These are phyloP conservation scores for Sporisorium iseilematis-ciliati DNA, from an alignment of 1,284 basidiomycete species.

Conservation along the genomic window DNA sequence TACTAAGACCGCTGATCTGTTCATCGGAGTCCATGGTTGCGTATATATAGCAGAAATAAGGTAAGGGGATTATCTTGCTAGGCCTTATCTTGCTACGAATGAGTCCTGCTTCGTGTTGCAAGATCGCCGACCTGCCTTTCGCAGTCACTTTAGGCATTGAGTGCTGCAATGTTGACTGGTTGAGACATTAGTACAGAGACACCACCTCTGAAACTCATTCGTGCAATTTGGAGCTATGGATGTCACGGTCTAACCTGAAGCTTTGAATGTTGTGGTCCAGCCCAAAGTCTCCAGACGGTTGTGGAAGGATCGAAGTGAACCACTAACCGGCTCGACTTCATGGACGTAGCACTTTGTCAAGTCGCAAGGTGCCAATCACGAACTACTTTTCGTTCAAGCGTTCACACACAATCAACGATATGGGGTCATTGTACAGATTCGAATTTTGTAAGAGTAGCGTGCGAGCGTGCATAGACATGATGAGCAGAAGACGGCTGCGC, in stretches of 20 bases:
- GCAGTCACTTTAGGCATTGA: too few relatives aligned
- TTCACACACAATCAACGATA: background rate
- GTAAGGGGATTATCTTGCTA: too few relatives aligned
- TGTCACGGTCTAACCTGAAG: too few relatives aligned
- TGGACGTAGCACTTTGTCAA: background rate
- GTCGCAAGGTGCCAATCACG: background rate
- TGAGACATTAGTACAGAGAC: background rate
- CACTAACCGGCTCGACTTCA: background rate
- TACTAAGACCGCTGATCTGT: slow-evolving; percentile 19
- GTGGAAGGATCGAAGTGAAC: background rate
- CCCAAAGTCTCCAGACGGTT: background rate
- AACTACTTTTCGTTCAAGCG: background rate
- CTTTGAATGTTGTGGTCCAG: too few relatives aligned
- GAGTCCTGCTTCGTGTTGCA: too few relatives aligned
- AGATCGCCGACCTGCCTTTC: too few relatives aligned
- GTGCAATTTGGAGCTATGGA: too few relatives aligned
- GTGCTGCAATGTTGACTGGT: too few relatives aligned
- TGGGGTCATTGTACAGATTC: slow-evolving; percentile 53
- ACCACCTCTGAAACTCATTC: background rate
- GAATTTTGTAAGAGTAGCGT: slow-evolving; percentile 29
- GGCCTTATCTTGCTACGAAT: too few relatives aligned
- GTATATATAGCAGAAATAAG: too few relatives aligned
- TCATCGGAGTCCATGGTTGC: too few relatives aligned
- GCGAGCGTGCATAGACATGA: slow-evolving; percentile 30
- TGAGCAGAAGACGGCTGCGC: slow-evolving; percentile 46